phyloP scores from a whole-genome alignment of 2,329 filamentous ascomycete species.

The Fulvia fulva region DNA sequence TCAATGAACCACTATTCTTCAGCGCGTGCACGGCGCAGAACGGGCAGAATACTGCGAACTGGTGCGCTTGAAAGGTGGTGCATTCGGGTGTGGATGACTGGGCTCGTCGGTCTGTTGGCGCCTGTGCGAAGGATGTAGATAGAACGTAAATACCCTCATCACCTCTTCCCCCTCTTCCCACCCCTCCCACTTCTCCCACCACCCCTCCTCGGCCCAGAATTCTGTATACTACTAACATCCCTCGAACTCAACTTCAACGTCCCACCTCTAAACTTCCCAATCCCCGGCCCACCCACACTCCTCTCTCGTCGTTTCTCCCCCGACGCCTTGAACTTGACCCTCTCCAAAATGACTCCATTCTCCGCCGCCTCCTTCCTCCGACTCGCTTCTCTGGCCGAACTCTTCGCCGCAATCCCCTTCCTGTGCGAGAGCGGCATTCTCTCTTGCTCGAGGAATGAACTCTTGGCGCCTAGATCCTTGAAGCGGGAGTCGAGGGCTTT shows the following conservation, averaged over 20 bases:
- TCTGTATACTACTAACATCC: slow-evolving; percentile 70
- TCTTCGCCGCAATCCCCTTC: slow-evolving; percentile 75
- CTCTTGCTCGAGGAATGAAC: slow-evolving; percentile 68
- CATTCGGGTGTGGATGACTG: too few species aligned
- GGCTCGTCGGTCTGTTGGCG: too few species aligned
- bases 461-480: slow-evolving; percentile 73
- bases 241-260: slow-evolving; percentile 72
- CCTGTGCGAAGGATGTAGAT: too few species aligned
- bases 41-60: not conserved
- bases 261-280: slow-evolving; percentile 77
- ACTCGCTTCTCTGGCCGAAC: slow-evolving; percentile 61
- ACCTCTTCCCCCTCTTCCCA: not conserved
- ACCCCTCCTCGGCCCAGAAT: slow-evolving; percentile 26
- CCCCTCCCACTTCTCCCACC: too few species aligned
- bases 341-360: slow-evolving; percentile 85
- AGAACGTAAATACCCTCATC: too few species aligned
- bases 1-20: not conserved
- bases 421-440: slow-evolving; percentile 87
- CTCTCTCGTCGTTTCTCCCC: slow-evolving; percentile 46
- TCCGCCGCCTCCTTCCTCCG: slow-evolving; percentile 76
- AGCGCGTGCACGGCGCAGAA: not conserved
- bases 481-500: slow-evolving; percentile 81
- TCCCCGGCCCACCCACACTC: slow-evolving; percentile 68
- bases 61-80: not conserved
- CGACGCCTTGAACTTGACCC: slow-evolving; percentile 43